Evolutionary conservation across 2,329 filamentous ascomycete genomes (phyloP).

Genomic region (Pestalotiopsis sp.): DNA sequence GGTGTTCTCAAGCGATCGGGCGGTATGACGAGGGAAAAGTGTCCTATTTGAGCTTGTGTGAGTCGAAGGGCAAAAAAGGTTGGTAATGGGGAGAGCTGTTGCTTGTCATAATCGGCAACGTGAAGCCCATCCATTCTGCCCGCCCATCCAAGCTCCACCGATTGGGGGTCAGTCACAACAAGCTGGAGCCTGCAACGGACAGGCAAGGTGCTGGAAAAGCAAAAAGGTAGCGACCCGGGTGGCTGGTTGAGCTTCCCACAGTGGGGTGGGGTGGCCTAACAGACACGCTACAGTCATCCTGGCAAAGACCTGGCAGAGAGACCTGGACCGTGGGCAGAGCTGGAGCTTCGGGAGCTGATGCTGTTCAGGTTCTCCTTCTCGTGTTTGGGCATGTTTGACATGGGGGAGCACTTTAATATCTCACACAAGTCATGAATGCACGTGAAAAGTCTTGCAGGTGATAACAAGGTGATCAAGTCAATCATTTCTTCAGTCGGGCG

Average conservation of each 20-base stretch:
- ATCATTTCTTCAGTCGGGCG: too few relatives aligned
- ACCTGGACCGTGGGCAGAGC: neutral
- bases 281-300: neutral
- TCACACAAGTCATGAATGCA: too few relatives aligned
- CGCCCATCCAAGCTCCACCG: constrained; percentile 1
- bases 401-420: too few relatives aligned
- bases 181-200: neutral
- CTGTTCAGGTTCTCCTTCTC: neutral
- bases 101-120: neutral
- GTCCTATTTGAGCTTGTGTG: constrained; percentile 3
- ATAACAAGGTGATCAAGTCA: too few relatives aligned
- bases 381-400: neutral
- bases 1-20: neutral
- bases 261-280: neutral
- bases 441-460: too few relatives aligned
- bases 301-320: neutral
- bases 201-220: neutral
- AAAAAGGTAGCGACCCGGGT: constrained; percentile 6
- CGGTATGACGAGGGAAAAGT: neutral
- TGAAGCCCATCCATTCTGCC: neutral
- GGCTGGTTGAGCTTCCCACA: constrained; percentile 6
- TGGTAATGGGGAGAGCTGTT: neutral
- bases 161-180: neutral
- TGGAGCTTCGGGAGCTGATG: neutral
- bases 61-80: neutral